These are phyloP conservation scores for Paraglomus occultum DNA, from an alignment of 192 early-diverging fungal species.

Conservation along the genomic window DNA sequence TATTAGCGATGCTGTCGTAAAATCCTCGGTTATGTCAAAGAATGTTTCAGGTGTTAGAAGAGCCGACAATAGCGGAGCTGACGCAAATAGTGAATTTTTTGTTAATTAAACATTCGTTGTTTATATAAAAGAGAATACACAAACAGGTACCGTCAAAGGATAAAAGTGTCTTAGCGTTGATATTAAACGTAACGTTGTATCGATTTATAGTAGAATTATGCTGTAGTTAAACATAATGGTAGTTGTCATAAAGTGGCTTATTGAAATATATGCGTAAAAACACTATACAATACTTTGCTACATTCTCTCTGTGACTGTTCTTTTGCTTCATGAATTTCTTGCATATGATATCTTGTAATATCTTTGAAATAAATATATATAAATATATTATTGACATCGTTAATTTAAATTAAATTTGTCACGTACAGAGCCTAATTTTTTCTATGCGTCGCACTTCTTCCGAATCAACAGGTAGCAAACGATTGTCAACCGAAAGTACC, in stretches of 20 bases:
- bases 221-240: background rate
- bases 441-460: background rate
- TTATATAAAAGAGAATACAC: background rate
- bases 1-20: background rate
- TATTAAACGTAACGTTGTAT: background rate
- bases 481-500: background rate
- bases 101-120: background rate
- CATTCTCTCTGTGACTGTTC: background rate
- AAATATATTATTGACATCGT: no score
- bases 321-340: slow-evolving; percentile 9
- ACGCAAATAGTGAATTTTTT: background rate
- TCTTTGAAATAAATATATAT: background rate
- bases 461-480: background rate
- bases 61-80: background rate
- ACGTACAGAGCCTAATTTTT: slow-evolving; percentile 8
- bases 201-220: slow-evolving; percentile 4
- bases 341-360: slow-evolving; percentile 24
- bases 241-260: background rate
- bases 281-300: background rate
- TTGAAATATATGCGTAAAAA: background rate
- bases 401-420: background rate
- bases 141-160: background rate
- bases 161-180: background rate
- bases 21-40: background rate
- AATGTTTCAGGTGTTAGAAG: background rate